Evolutionary conservation across 1,139 yeast species (phyloP).

Genomic region (Pneumocystis canis): DNA sequence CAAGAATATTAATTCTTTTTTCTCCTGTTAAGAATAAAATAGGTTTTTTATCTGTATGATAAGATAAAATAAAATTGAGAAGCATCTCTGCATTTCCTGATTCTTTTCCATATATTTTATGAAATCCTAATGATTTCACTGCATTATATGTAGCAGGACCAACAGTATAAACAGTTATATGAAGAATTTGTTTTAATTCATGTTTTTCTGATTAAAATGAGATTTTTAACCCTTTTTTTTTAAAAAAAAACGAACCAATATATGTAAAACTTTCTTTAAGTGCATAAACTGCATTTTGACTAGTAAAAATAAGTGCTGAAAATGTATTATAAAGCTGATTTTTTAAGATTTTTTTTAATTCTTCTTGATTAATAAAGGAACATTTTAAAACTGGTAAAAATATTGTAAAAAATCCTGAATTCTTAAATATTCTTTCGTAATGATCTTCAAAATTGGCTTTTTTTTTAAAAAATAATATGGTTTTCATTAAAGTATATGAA

Average conservation of each 20-base stretch:
- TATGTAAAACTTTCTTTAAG: neutral
- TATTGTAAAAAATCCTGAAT: neutral
- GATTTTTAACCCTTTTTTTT: neutral
- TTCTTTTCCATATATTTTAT: constrained; percentile 43
- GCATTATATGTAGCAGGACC: constrained; percentile 76
- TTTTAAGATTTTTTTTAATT: neutral
- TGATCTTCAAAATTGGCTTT: neutral
- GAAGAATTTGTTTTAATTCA: neutral
- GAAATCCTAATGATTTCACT: constrained; percentile 49
- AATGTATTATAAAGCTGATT: neutral
- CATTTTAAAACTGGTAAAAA: neutral
- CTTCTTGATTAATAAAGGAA: neutral
- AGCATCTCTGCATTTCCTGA: constrained; percentile 73
- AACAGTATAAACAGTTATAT: constrained; percentile 55
- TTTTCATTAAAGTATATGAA: neutral
- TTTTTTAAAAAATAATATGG: neutral
- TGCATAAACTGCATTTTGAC: neutral
- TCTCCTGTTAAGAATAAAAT: constrained; percentile 71
- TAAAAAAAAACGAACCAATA: neutral
- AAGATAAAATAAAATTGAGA: constrained; percentile 46
- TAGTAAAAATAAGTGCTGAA: neutral
- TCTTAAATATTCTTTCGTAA: neutral
- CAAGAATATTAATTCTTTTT: constrained; percentile 67
- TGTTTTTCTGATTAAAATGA: neutral
- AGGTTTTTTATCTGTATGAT: constrained; percentile 15